A percentile compares a stretch with the other conserved stretches of the same genome.
These are phyloP conservation scores for Boletus vermiculosoides DNA, from an alignment of 768 basidiomycete species.

Conservation along the genomic window DNA sequence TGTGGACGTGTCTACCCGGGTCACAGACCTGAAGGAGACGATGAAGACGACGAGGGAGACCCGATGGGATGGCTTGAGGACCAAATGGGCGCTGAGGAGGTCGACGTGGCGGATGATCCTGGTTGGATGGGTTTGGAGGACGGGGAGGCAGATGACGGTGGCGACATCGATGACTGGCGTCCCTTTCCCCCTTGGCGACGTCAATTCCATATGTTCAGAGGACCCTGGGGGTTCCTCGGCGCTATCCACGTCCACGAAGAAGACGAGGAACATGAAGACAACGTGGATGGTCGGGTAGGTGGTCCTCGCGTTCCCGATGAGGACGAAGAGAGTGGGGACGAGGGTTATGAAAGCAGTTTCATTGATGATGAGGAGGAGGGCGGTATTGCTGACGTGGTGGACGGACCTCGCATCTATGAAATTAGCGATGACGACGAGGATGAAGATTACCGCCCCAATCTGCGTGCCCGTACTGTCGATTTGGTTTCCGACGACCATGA, in stretches of 20 bases:
- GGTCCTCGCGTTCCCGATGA: constrained; percentile 10
- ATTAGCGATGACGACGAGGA: constrained; percentile 15
- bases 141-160: constrained; percentile 36
- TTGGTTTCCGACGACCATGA: constrained; percentile 16
- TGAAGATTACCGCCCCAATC: constrained; percentile 1
- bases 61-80: constrained; percentile 37
- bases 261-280: constrained; percentile 19
- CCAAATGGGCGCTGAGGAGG: constrained; percentile 36
- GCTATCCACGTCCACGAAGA: constrained; percentile 25
- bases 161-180: constrained; percentile 24
- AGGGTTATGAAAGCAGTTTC: constrained; percentile 53
- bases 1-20: constrained; percentile 63
- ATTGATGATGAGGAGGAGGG: constrained; percentile 46
- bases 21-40: constrained; percentile 36
- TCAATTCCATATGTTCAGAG: constrained; percentile 14
- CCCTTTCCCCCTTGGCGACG: constrained; percentile 19
- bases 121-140: constrained; percentile 34
- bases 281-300: neutral
- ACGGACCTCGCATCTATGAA: constrained; percentile 26
- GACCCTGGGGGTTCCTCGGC: constrained; percentile 18
- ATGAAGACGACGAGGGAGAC: constrained; percentile 29
- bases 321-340: constrained; percentile 32
- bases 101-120: constrained; percentile 30
- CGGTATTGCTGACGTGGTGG: neutral
- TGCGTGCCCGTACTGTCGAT: neutral